Conservation (phyloP, 352 stramenopile genomes). For the Globisporangium okanoganense region DNA sequence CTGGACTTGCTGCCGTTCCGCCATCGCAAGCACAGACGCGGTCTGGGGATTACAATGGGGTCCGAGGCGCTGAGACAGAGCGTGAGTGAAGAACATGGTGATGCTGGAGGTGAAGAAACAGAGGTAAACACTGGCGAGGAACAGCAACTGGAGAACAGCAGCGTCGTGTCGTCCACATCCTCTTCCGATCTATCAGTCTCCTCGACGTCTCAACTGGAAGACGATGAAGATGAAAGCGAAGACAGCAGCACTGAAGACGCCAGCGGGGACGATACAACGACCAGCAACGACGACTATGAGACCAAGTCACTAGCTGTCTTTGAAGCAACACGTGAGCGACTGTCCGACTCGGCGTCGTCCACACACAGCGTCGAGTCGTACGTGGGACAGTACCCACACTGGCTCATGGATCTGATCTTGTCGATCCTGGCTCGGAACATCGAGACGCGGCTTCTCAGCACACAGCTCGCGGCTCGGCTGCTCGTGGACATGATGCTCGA, state of each 20-base stretch:
- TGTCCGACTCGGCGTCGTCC: conserved; percentile 1
- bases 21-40: conserved; percentile 26
- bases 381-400: conserved; percentile 33
- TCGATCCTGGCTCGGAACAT: conserved; percentile 38
- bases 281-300: not conserved
- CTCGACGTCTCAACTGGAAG: conserved; percentile 15
- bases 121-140: not conserved
- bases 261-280: not conserved
- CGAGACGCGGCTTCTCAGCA: conserved; percentile 51
- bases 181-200: conserved; percentile 19
- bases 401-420: conserved; percentile 50
- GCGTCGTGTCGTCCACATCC: conserved; percentile 20
- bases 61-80: not conserved
- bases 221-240: not conserved
- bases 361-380: conserved; percentile 3
- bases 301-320: not conserved
- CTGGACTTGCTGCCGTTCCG: conserved; percentile 56
- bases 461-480: conserved; percentile 46
- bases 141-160: conserved; percentile 11
- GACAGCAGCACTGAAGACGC: not conserved
- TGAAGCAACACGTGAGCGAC: not conserved
- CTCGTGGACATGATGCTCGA: conserved; percentile 60
- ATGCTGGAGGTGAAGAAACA: conserved; percentile 9
- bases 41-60: not conserved
- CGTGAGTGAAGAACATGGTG: conserved; percentile 12